Base-by-base conservation (phyloP, 495 filamentous ascomycete species). In the Penicillium flavigenum region DNA sequence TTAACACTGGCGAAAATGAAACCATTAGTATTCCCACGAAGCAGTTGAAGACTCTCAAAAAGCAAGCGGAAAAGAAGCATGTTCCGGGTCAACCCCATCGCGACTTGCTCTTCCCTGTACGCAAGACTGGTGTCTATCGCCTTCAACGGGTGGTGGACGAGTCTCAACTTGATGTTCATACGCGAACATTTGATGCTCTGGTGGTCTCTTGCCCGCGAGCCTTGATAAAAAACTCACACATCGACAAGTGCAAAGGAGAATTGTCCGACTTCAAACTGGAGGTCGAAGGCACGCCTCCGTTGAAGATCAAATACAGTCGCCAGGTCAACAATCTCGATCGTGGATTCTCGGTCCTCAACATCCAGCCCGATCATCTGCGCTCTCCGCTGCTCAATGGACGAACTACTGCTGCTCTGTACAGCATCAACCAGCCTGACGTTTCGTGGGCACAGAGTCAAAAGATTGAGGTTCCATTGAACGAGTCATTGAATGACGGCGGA, bases 271-370 rank as follows among this genome's bases (percentile, higher is more conserved):
- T 97, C 34, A 74, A 85, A 27, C 72, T 98, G 14, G 83, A 89
- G 58, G 89, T 97, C 3, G 83, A 91, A 64, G 94, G 93, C 19
- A 91, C 91, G 2, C 89, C 94, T 11, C 94, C 94, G n/a, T 75
- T 98, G 54, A 89, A 90, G 67, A 86, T 98, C 58, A 90, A 89
- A 63, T 98, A 98, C 65, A 93, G 88, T 61, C 86, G 89, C 39
- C 85, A 84, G 31, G 84, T 96, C 52, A 92, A 96, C 63, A 75
- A 81, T 52, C 83, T 84, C 54, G 85, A 93, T 57, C 77, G 86
- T 61, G 84, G 87, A 59, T 85, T 90, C 63, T 88, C 91, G 53
- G 88, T 93, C 63, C 91, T 96, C 65, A 93, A 89, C 60, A 87
- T 98, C 24, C 91, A 96, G 54, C 91, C 94, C 0, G 92, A 96